phyloP scores from a whole-genome alignment of 805 yeast genomes.

The Spathaspora girioi region DNA sequence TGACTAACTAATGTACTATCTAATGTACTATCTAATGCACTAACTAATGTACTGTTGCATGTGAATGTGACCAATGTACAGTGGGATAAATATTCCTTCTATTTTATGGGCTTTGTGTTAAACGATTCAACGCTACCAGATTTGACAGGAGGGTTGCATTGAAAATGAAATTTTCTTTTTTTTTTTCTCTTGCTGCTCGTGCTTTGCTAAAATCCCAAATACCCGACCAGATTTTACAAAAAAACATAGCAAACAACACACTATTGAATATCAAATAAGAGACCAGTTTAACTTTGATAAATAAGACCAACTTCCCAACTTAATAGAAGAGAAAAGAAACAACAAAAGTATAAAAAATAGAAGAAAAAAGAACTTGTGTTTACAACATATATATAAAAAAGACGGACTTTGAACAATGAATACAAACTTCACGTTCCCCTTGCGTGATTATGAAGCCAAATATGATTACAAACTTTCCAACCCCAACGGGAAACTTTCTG shows the following conservation, averaged over 20 bases:
- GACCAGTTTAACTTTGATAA: background rate
- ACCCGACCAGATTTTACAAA: background rate
- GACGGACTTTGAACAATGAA: background rate
- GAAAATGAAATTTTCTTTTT: background rate
- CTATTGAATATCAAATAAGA: background rate
- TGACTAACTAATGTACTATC: no score
- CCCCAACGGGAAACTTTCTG: slow-evolving; percentile 29
- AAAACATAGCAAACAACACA: no score
- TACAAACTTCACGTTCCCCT: slow-evolving; percentile 20
- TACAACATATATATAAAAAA: no score
- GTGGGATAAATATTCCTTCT: no score
- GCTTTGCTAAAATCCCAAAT: background rate
- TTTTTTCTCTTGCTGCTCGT: background rate
- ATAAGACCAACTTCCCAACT: background rate
- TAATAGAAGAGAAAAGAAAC: background rate
- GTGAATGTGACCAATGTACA: no score
- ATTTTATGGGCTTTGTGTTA: no score
- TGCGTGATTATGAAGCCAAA: slow-evolving; percentile 22
- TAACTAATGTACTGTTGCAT: no score
- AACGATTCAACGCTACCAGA: background rate
- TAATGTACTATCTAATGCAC: no score
- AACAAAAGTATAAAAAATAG: no score
- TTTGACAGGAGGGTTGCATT: background rate
- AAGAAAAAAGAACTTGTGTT: background rate
- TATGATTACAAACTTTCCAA: slow-evolving; percentile 29